Evolutionary conservation across 1,284 basidiomycete species (phyloP), one percentile per base, ranked within the genome.

Genomic region (Porogramme epimiltina): DNA sequence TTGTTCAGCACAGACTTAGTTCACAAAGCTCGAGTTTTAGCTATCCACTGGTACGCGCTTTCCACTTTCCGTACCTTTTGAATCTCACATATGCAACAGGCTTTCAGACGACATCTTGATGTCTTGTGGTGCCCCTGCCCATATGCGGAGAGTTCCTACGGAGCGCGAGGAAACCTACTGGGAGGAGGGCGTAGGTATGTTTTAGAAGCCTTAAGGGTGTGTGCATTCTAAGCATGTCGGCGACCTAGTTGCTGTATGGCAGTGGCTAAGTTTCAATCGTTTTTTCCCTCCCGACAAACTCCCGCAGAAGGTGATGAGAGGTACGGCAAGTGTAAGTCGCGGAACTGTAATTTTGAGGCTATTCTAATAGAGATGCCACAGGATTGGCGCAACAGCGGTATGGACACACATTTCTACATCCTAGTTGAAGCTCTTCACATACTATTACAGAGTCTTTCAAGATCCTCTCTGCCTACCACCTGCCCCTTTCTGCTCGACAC

Each of bases 351-450:
- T 11, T 6, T 45, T 39, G 10, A 20, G n/a, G 19, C 2, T 25
- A 18, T 20, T n/a, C 19, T 18, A 18, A 28, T 42, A 16, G 40
- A 18, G 16, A 46, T 48, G n/a, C 34, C 57, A 28, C 53, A 89
- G 87, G 87, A 89, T 64, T 89, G 82, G 65, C 81, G 82, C 62
- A 81, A 87, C 61, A 89, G 87, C 62, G 75, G 87, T 88, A 69
- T 59, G 64, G 61, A 18, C 19, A 20, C 24, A 8, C 26, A 3
- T 4, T 52, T 23, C 33, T 23, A 37, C n/a, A 23, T 26, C 3
- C n/a, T 16, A 23, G 9, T 16, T n/a, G 23, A 22, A 9, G n/a
- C 9, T 4, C 15, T 46, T 42, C n/a, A n/a, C n/a, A 40, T 23
- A 4, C 10, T 20, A 2, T n/a, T 34, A 3, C 39, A 75, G 87